Conservation (phyloP, 805 yeast species). For the Wickerhamomyces rabaulensis region DNA sequence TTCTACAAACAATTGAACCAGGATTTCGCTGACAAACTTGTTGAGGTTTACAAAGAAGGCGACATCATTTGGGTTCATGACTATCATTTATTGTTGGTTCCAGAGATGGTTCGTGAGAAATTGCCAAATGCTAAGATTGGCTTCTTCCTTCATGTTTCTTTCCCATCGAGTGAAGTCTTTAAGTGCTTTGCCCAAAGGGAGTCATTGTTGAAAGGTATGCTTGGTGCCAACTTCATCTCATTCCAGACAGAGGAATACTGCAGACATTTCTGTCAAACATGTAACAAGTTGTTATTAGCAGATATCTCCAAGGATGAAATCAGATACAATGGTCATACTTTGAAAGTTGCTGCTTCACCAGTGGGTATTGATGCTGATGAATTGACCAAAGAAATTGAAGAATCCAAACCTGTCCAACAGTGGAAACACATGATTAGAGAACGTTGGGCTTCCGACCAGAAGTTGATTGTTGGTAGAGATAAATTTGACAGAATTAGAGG, state of each 20-base stretch:
- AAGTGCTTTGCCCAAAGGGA: slow-evolving; percentile 88
- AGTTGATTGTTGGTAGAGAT: slow-evolving; percentile 80
- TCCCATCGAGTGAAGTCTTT: slow-evolving; percentile 94
- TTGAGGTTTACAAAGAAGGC: slow-evolving; percentile 60
- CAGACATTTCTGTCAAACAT: slow-evolving; percentile 88
- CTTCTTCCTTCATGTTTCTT: slow-evolving; percentile 86
- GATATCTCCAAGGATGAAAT: slow-evolving; percentile 67
- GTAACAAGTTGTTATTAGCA: slow-evolving; percentile 76
- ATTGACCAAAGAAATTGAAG: slow-evolving; percentile 40
- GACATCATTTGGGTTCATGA: slow-evolving; percentile 93
- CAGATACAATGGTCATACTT: slow-evolving; percentile 53
- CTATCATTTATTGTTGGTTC: slow-evolving; percentile 84
- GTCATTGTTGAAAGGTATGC: slow-evolving; percentile 68
- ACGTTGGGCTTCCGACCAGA: slow-evolving; percentile 63
- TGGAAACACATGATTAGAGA: slow-evolving; percentile 72
- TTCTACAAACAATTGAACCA: slow-evolving; percentile 74
- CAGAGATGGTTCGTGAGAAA: slow-evolving; percentile 70
- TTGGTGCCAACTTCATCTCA: slow-evolving; percentile 83
- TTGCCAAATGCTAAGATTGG: slow-evolving; percentile 86
- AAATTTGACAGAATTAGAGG: slow-evolving; percentile 87
- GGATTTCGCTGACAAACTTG: slow-evolving; percentile 70
- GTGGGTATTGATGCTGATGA: slow-evolving; percentile 75
- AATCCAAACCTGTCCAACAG: slow-evolving; percentile 42
- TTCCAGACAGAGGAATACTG: slow-evolving; percentile 94
- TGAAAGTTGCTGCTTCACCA: slow-evolving; percentile 55